Conservation (phyloP, 768 basidiomycete species). For the Boletus tomentosulus region DNA sequence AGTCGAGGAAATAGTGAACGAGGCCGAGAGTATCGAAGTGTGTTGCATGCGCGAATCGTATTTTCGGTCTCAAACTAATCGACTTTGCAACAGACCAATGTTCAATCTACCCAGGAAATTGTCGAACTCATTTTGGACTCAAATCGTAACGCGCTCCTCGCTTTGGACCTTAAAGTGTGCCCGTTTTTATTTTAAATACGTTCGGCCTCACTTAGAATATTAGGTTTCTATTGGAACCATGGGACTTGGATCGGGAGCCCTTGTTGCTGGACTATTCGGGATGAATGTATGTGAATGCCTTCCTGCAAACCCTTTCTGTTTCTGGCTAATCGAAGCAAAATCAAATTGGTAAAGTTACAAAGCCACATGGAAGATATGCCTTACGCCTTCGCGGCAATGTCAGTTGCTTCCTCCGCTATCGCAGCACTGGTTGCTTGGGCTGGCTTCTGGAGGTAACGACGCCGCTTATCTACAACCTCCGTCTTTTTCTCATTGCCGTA, state of each 20-base stretch:
- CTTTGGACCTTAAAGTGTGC: constrained; percentile 81
- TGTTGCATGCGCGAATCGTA: constrained; percentile 10
- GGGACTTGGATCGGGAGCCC: constrained; percentile 86
- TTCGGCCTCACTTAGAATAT: constrained; percentile 1
- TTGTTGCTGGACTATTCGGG: constrained; percentile 88
- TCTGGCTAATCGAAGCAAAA: constrained; percentile 19
- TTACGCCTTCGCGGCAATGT: constrained; percentile 70
- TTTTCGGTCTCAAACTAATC: not conserved
- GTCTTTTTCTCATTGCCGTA: constrained; percentile 1
- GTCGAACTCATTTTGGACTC: constrained; percentile 95
- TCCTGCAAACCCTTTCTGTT: constrained; percentile 15
- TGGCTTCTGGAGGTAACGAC: constrained; percentile 57
- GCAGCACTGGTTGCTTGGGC: constrained; percentile 59
- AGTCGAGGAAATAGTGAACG: constrained; percentile 93
- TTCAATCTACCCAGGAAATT: constrained; percentile 97
- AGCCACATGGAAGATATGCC: constrained; percentile 70
- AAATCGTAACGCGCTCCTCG: constrained; percentile 88
- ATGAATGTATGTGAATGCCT: constrained; percentile 78
- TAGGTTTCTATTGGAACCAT: constrained; percentile 93
- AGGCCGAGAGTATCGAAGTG: constrained; percentile 84
- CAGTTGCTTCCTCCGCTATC: constrained; percentile 52
- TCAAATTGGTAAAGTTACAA: constrained; percentile 49
- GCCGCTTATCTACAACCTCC: constrained; percentile 12
- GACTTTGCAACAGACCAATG: constrained; percentile 53
- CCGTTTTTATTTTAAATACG: not conserved